A percentile compares a stretch with the other conserved stretches of the same genome.
phyloP scores from a whole-genome alignment of 1,284 basidiomycete genomes.

The Rhodotorula sp. region DNA sequence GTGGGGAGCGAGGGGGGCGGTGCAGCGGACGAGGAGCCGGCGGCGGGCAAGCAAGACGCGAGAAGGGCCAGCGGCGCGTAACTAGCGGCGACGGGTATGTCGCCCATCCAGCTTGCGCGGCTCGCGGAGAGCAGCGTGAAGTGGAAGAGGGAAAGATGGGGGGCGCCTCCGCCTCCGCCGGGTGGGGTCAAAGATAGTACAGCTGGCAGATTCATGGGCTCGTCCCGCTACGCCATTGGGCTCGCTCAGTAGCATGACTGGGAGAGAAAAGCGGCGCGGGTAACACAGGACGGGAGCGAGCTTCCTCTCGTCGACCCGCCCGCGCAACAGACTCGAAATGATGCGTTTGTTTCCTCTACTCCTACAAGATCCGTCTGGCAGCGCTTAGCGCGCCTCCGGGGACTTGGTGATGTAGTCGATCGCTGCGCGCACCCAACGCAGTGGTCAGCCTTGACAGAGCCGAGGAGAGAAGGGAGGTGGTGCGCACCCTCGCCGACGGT shows the following conservation, averaged over 20 bases:
- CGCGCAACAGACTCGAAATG: background rate
- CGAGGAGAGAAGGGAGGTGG: background rate
- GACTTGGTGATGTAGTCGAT: slow-evolving; percentile 97
- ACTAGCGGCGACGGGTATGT: background rate
- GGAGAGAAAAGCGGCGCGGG: no score
- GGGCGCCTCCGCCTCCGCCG: no score
- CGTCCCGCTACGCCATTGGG: no score
- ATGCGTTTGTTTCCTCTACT: background rate
- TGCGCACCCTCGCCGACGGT: slow-evolving; percentile 85
- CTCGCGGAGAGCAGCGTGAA: no score
- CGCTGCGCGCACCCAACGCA: slow-evolving; percentile 58
- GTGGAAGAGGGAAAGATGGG: no score
- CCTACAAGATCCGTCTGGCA: background rate
- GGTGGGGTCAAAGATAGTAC: no score
- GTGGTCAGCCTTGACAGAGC: slow-evolving; percentile 12
- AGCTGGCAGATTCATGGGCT: no score
- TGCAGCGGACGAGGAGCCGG: background rate
- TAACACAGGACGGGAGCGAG: no score
- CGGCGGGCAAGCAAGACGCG: no score
- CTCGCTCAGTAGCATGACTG: no score
- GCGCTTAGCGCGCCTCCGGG: slow-evolving; percentile 64
- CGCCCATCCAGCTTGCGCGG: background rate
- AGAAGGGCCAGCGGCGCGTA: no score
- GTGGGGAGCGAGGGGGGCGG: background rate
- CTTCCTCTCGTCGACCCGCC: background rate